Evolutionary conservation across 176 grass and related monocot genomes (phyloP).

Genomic region (Carex pumila): DNA sequence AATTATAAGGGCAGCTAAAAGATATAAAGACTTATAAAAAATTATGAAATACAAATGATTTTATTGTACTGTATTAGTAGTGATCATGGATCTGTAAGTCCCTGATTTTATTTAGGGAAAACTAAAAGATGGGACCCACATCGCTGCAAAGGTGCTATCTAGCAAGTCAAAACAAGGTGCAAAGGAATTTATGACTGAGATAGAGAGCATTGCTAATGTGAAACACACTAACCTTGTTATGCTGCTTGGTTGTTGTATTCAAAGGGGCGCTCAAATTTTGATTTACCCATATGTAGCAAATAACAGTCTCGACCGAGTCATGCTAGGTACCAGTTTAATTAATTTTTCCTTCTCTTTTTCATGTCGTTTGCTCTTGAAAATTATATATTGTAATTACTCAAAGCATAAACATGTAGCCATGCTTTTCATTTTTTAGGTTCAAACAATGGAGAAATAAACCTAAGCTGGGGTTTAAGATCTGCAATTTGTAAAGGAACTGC

Average conservation of each 20-base stretch:
- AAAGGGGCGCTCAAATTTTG: neutral
- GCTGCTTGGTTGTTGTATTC: neutral
- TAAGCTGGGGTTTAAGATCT: neutral
- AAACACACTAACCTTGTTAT: slow-evolving; percentile 14
- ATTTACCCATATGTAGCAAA: slow-evolving; percentile 7
- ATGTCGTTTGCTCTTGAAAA: neutral
- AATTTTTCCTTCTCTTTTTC: no score
- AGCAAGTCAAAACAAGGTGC: neutral
- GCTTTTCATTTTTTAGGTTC: neutral
- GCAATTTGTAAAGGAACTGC: slow-evolving; percentile 3
- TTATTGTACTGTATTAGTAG: neutral
- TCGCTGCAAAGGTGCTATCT: slow-evolving; percentile 14
- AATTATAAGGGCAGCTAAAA: neutral
- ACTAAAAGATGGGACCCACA: neutral
- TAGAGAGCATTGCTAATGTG: slow-evolving; percentile 9
- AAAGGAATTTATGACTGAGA: slow-evolving; percentile 20
- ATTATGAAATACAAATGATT: neutral
- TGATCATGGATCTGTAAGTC: neutral
- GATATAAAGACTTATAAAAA: neutral
- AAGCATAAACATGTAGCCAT: neutral
- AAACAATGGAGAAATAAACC: neutral
- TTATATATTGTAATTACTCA: neutral
- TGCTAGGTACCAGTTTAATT: neutral
- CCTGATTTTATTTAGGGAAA: neutral
- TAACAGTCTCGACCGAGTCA: slow-evolving; percentile 7